phyloP scores from a whole-genome alignment of 371 early-diverging fungal species.

The Funneliformis caledonium region DNA sequence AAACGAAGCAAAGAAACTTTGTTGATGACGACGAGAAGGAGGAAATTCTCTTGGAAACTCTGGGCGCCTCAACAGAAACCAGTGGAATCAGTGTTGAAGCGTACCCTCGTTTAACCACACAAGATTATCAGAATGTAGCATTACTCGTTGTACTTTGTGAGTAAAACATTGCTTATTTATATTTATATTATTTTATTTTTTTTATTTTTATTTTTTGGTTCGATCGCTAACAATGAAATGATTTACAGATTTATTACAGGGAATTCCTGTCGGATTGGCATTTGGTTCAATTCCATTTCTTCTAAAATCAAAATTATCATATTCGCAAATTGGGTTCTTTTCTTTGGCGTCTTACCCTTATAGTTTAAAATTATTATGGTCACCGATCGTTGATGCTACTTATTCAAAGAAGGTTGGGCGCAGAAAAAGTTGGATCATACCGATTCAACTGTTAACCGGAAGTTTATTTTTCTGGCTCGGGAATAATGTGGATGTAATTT shows the following conservation, averaged over 20 bases:
- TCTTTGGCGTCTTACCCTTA: conserved; percentile 96
- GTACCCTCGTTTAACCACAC: conserved; percentile 1
- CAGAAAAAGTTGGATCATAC: conserved; percentile 98
- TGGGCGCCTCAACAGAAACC: background rate
- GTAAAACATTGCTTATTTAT: background rate
- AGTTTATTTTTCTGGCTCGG: conserved; percentile 80
- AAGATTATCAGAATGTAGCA: background rate
- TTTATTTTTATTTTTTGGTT: background rate
- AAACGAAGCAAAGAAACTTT: background rate
- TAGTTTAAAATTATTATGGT: conserved; percentile 91
- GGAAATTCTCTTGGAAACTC: background rate
- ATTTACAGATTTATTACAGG: conserved; percentile 82
- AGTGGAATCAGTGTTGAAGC: background rate
- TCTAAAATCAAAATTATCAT: conserved; percentile 88
- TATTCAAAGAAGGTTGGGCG: conserved; percentile 84
- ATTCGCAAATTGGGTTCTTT: conserved; percentile 90
- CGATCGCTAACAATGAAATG: background rate
- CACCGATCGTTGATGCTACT: conserved; percentile 93
- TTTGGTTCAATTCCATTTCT: conserved; percentile 94
- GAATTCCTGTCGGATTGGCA: conserved; percentile 90
- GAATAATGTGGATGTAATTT: conserved; percentile 70
- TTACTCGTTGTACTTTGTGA: conserved; percentile 39
- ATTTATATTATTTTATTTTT: no score
- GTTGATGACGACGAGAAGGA: background rate
- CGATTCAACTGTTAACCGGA: conserved; percentile 87